These are phyloP conservation scores for Leptographium lundbergii DNA, from an alignment of 2,329 filamentous ascomycete genomes.

Conservation along the genomic window DNA sequence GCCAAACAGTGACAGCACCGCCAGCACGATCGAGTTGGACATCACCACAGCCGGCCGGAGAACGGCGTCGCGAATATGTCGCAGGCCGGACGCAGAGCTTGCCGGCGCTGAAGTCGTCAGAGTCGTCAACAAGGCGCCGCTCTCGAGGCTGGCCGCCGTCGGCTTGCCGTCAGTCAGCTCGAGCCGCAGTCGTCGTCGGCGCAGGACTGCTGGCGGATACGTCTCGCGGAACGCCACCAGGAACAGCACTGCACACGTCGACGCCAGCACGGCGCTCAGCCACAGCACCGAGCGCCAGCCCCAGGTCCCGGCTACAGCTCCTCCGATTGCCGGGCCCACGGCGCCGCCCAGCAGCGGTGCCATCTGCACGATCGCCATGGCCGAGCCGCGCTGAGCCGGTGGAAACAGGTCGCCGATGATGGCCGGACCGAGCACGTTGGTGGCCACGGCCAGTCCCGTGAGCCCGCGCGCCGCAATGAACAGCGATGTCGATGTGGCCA, in stretches of 20 bases:
- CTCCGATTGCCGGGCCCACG: conserved; percentile 19
- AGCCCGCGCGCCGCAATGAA: conserved; percentile 56
- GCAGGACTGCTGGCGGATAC: conserved; percentile 33
- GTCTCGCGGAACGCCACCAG: conserved; percentile 19
- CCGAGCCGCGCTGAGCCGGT: conserved; percentile 38
- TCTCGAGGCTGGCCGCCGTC: neutral
- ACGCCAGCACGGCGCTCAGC: conserved; percentile 15
- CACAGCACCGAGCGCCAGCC: conserved; percentile 24
- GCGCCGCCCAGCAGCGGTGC: conserved; percentile 21
- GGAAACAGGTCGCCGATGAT: conserved; percentile 53
- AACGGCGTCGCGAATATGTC: conserved; percentile 35
- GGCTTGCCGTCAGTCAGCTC: neutral
- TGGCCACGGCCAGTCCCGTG: conserved; percentile 48
- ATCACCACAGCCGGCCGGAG: conserved; percentile 35
- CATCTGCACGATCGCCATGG: conserved; percentile 26
- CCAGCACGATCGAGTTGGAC: conserved; percentile 28
- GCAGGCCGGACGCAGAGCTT: conserved; percentile 22
- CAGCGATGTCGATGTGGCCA: conserved; percentile 36
- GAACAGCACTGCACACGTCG: conserved; percentile 12
- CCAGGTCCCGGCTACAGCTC: conserved; percentile 18
- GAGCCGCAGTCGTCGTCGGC: conserved; percentile 18
- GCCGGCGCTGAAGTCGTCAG: neutral
- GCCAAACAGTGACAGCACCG: conserved; percentile 30
- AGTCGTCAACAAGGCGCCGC: conserved; percentile 18
- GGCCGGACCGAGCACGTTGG: conserved; percentile 49